Conservation (phyloP, 1,139 yeast genomes). For the Yamadazyma kanchanaburiensis region DNA sequence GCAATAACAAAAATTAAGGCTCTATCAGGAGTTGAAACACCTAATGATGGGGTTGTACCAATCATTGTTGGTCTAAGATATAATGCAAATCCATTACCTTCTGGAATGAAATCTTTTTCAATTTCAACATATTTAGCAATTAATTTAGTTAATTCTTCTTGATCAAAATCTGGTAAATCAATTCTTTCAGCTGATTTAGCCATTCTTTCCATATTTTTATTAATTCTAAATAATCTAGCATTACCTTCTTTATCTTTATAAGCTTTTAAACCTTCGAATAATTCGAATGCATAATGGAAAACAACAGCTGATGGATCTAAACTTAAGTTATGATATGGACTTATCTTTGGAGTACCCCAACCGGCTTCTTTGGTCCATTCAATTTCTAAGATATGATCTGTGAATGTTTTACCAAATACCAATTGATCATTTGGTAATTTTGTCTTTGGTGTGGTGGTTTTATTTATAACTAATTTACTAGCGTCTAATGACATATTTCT, state of each 20-base stretch:
- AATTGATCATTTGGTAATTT: conserved; percentile 72
- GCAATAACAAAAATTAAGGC: conserved; percentile 84
- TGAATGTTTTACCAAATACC: conserved; percentile 82
- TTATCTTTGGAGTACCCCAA: conserved; percentile 83
- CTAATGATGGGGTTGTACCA: conserved; percentile 84
- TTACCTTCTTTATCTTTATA: conserved; percentile 68
- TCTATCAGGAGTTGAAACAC: conserved; percentile 75
- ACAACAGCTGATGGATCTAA: conserved; percentile 88
- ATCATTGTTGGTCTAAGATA: conserved; percentile 93
- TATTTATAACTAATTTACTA: conserved; percentile 57
- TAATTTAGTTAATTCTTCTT: conserved; percentile 69
- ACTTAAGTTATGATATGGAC: conserved; percentile 72
- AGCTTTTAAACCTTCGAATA: conserved; percentile 96
- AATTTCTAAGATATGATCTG: conserved; percentile 85
- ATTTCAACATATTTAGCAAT: conserved; percentile 70
- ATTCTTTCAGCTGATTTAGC: conserved; percentile 84
- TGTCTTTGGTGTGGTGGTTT: conserved; percentile 57
- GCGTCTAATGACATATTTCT: conserved; percentile 50
- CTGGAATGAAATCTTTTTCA: conserved; percentile 78
- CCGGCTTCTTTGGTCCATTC: conserved; percentile 80
- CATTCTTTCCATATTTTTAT: conserved; percentile 89
- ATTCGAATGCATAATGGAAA: conserved; percentile 91
- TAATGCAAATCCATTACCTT: conserved; percentile 81
- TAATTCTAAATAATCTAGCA: conserved; percentile 83
- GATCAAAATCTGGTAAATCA: conserved; percentile 80